Evolutionary conservation across 257 asterid species (phyloP).

Genomic region (Solanum appendiculatum): DNA sequence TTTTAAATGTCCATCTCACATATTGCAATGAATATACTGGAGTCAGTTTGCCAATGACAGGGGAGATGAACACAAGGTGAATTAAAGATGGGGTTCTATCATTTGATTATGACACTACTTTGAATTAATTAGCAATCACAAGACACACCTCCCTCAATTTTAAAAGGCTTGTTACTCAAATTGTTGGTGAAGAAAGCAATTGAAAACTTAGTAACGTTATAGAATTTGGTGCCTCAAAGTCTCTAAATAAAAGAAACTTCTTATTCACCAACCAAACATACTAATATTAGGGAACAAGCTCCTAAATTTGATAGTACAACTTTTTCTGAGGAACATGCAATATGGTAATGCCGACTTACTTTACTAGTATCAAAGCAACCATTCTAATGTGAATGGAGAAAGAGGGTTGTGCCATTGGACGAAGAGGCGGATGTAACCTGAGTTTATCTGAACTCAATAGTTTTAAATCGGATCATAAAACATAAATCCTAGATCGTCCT

Average conservation of each 20-base stretch:
- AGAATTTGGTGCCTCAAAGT: not conserved
- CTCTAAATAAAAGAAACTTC: not conserved
- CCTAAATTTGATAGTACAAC: not conserved
- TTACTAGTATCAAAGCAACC: not conserved
- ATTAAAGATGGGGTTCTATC: not conserved
- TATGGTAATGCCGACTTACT: not conserved
- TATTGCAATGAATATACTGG: not conserved
- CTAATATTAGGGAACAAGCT: not conserved
- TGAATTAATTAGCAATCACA: not conserved
- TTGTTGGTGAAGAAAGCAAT: not conserved
- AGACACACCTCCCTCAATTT: not conserved
- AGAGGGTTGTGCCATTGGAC: too few relatives aligned
- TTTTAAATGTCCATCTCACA: not conserved
- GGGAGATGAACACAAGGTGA: not conserved
- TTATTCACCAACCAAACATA: not conserved
- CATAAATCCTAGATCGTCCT: not conserved
- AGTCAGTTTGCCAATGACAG: not conserved
- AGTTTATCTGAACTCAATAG: not conserved
- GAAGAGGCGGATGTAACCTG: not conserved
- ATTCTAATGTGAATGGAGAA: not conserved
- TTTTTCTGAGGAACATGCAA: not conserved
- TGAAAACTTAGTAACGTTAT: not conserved
- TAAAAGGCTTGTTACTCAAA: not conserved
- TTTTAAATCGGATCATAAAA: not conserved
- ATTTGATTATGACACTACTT: not conserved